Conservation (phyloP, 306 rosid genomes). For the Cicer yamashitae region DNA sequence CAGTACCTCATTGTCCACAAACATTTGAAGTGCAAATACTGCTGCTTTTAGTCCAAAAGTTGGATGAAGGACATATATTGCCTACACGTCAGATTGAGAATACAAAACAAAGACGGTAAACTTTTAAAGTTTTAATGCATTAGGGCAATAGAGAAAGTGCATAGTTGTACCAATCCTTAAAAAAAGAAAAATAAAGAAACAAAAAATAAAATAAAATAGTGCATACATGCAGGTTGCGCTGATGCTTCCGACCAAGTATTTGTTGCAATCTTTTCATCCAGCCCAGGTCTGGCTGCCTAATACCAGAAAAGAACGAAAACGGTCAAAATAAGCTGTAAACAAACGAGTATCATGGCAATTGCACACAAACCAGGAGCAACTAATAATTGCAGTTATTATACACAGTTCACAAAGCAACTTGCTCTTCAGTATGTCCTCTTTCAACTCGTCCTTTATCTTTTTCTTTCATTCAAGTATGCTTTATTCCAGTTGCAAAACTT, state of each 20-base stretch:
- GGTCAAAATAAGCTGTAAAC: not conserved
- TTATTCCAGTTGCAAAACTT: constrained; percentile 12
- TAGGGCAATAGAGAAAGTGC: constrained; percentile 21
- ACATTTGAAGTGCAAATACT: constrained; percentile 70
- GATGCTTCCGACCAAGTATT: constrained; percentile 95
- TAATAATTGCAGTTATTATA: not conserved
- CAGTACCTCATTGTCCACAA: constrained; percentile 79
- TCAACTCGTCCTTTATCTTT: not conserved
- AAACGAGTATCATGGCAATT: constrained; percentile 17
- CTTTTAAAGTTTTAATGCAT: constrained; percentile 3
- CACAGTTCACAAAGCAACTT: constrained; percentile 36
- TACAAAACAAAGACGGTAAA: constrained; percentile 47
- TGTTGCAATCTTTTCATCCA: constrained; percentile 92
- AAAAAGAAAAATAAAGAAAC: not conserved
- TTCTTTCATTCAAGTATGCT: constrained; percentile 35
- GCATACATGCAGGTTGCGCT: constrained; percentile 84
- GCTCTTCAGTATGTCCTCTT: constrained; percentile 35
- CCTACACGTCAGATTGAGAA: constrained; percentile 59
- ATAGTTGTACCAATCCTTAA: constrained; percentile 48
- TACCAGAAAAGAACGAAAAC: constrained; percentile 40
- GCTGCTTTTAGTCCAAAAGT: constrained; percentile 90
- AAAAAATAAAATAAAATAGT: constrained; percentile 6
- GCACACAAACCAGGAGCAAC: constrained; percentile 24
- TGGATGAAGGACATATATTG: constrained; percentile 94
- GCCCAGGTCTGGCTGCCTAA: constrained; percentile 94